Evolutionary conservation across 2,329 filamentous ascomycete species (phyloP).

Genomic region (Nigrospora osmanthi): DNA sequence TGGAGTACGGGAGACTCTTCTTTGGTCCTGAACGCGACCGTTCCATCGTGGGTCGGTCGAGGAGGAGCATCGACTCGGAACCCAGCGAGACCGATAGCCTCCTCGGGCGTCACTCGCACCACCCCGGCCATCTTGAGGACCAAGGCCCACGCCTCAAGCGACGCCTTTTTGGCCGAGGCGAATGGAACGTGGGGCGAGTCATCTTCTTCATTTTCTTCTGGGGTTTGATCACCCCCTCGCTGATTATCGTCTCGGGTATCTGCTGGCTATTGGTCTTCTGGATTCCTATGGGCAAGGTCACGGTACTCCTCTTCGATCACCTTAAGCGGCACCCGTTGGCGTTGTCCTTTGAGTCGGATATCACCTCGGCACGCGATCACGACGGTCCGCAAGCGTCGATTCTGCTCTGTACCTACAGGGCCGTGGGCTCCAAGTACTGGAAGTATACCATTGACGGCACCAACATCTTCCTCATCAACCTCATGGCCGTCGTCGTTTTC

Average conservation of each 20-base stretch:
- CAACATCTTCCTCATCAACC: slow-evolving; percentile 97
- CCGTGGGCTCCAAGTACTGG: slow-evolving; percentile 93
- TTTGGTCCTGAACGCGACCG: slow-evolving; percentile 76
- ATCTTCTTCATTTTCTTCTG: slow-evolving; percentile 98
- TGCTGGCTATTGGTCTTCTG: slow-evolving; percentile 97
- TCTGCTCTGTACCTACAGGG: slow-evolving; percentile 91
- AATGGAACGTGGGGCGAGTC: slow-evolving; percentile 92
- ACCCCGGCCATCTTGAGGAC: slow-evolving; percentile 58
- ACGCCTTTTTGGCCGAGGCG: slow-evolving; percentile 84
- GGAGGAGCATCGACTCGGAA: slow-evolving; percentile 80
- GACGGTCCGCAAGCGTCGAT: slow-evolving; percentile 76
- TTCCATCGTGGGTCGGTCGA: slow-evolving; percentile 77
- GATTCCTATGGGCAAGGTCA: slow-evolving; percentile 98
- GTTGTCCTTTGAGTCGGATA: slow-evolving; percentile 85
- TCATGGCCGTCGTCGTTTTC: slow-evolving; percentile 88
- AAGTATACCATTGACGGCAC: slow-evolving; percentile 98
- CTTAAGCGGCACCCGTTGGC: slow-evolving; percentile 87
- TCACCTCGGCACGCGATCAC: slow-evolving; percentile 61
- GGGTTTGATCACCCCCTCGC: slow-evolving; percentile 75
- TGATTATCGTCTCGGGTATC: slow-evolving; percentile 77
- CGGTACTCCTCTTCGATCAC: slow-evolving; percentile 82
- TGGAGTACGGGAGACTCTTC: slow-evolving; percentile 92
- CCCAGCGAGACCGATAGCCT: slow-evolving; percentile 84
- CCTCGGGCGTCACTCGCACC: slow-evolving; percentile 54
- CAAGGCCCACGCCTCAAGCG: slow-evolving; percentile 52